Evolutionary conservation across 108 stramenopile species (phyloP).

Genomic region (Nitzschia sp.): DNA sequence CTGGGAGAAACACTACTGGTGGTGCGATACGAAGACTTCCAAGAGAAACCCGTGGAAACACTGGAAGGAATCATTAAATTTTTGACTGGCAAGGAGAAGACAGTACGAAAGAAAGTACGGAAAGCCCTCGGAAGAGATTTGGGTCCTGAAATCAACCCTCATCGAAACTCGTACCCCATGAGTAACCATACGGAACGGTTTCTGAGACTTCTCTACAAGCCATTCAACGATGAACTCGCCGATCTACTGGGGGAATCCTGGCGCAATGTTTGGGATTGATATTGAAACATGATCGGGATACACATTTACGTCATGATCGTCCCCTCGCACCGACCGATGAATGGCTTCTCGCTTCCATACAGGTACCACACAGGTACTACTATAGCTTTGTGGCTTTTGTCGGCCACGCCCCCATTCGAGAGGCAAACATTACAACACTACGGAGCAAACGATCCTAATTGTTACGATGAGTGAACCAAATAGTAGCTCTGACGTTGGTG

Average conservation of each 20-base stretch:
- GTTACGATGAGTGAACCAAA: too few species aligned
- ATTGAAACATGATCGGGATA: too few species aligned
- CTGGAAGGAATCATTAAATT: conserved; percentile 2
- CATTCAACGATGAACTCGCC: conserved; percentile 6
- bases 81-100: neutral
- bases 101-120: neutral
- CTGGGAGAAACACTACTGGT: neutral
- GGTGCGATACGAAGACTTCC: conserved; percentile 14
- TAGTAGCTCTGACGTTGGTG: too few species aligned
- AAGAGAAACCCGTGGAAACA: neutral
- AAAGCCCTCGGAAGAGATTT: neutral
- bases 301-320: too few species aligned
- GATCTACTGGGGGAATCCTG: conserved; percentile 4
- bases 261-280: conserved; percentile 11
- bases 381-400: too few species aligned
- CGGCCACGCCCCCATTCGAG: too few species aligned
- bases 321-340: too few species aligned
- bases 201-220: conserved; percentile 9
- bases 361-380: too few species aligned
- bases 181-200: conserved; percentile 42
- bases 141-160: neutral
- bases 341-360: too few species aligned
- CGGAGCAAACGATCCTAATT: too few species aligned
- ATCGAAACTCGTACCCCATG: neutral
- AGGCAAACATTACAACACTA: too few species aligned